Conservation (phyloP, 495 filamentous ascomycete genomes). For the Talaromyces ruber region DNA sequence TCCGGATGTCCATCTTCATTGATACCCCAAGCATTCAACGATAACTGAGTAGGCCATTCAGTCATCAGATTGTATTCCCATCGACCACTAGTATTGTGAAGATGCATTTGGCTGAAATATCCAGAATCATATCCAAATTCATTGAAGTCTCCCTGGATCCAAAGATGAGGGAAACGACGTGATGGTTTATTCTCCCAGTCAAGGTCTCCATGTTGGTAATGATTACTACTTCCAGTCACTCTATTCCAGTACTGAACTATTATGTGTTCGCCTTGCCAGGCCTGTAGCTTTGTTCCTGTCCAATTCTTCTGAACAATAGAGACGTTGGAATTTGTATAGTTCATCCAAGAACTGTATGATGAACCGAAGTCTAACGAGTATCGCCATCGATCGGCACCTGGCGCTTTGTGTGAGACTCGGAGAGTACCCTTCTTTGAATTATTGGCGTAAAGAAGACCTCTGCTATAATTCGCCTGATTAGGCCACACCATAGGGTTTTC, state of each 20-base stretch:
- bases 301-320: slow-evolving; percentile 31
- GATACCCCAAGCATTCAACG: slow-evolving; percentile 42
- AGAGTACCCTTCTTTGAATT: slow-evolving; percentile 12
- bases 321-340: slow-evolving; percentile 35
- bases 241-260: slow-evolving; percentile 55
- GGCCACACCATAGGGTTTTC: slow-evolving; percentile 42
- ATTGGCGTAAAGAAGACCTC: slow-evolving; percentile 32
- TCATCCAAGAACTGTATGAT: slow-evolving; percentile 44
- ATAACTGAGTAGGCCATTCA: slow-evolving; percentile 40
- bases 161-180: slow-evolving; percentile 52
- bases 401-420: slow-evolving; percentile 43
- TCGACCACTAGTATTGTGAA: slow-evolving; percentile 30
- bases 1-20: slow-evolving; percentile 38
- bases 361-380: slow-evolving; percentile 48
- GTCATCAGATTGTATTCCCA: slow-evolving; percentile 44
- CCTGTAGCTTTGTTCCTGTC: slow-evolving; percentile 43
- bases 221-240: slow-evolving; percentile 47
- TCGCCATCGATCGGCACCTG: slow-evolving; percentile 51
- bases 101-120: slow-evolving; percentile 40
- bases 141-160: slow-evolving; percentile 52
- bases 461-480: slow-evolving; percentile 45
- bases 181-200: slow-evolving; percentile 18
- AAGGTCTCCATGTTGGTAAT: slow-evolving; percentile 50
- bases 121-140: slow-evolving; percentile 57
- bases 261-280: slow-evolving; percentile 54